Conservation (phyloP, 345 rosid genomes). For the Limnanthes douglasii region DNA sequence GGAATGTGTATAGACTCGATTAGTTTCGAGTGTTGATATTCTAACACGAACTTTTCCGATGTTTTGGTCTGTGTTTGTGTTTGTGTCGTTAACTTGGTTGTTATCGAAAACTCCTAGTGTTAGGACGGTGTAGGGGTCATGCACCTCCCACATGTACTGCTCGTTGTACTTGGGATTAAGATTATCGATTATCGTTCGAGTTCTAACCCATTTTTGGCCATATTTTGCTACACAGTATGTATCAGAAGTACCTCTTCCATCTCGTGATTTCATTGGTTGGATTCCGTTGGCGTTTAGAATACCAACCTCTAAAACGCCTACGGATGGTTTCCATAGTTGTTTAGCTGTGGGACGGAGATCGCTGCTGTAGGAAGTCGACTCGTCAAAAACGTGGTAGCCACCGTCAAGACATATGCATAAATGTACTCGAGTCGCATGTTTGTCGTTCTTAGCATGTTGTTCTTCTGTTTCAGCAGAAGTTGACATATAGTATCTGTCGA, state of each 20-base stretch:
- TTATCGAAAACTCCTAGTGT: conserved; percentile 21
- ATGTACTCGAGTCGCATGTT: conserved; percentile 25
- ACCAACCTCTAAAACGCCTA: conserved; percentile 39
- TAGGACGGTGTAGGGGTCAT: conserved; percentile 15
- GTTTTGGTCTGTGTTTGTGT: conserved; percentile 14
- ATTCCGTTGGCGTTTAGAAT: conserved; percentile 29
- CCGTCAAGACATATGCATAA: conserved; percentile 31
- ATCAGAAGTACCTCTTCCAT: conserved; percentile 14
- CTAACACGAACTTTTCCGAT: conserved; percentile 53
- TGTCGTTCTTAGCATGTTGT: conserved; percentile 17
- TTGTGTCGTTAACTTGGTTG: conserved; percentile 7
- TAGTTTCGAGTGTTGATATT: conserved; percentile 34
- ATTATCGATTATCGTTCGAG: conserved; percentile 12
- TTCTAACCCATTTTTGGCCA: conserved; percentile 18
- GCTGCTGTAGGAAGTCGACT: conserved; percentile 27
- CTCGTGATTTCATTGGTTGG: conserved; percentile 21
- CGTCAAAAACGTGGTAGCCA: conserved; percentile 45
- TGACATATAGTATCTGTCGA: conserved; percentile 18
- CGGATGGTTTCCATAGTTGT: conserved; percentile 17
- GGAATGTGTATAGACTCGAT: conserved; percentile 27
- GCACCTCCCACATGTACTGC: conserved; percentile 22
- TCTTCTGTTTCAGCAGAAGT: conserved; percentile 11
- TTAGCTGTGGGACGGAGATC: conserved; percentile 31
- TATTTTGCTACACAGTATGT: conserved; percentile 20
- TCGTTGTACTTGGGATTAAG: conserved; percentile 17